Evolutionary conservation across 805 yeast genomes (phyloP), one percentile per base, ranked within the genome.

Genomic region (Kodamaea hsintzibuensis): DNA sequence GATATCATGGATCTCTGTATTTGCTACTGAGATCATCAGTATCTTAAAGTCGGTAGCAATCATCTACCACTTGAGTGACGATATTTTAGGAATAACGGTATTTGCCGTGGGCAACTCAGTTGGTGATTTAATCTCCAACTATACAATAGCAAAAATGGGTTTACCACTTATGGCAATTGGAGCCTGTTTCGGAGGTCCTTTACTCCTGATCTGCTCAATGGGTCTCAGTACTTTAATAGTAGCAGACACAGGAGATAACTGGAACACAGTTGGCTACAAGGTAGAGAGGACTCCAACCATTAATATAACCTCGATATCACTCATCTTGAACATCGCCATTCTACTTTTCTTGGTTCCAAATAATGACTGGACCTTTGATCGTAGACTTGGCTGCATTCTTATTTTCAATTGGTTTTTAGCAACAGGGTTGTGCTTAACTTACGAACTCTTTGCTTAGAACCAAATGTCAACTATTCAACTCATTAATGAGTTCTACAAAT

Each of bases 111-210:
- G 99, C 3, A 95, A 93, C 67, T 92, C 97, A 1, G 73, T 89
- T 6, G 98, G 98, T 5, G 99, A 93, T 64, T 73, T 92, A 47
- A 84, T 92, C 0, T 87, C 97, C 0, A 91, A 93, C 60, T 67
- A 87, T 37, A 87, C 96, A 0, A 82, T 93, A 22, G 91, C 96
- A 0, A 75, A 75, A 54, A 81, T 89, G 78, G 97, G 96, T 0
- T 85, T 83, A 71, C 89, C 96, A 0, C 78, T 88, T 46, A 88
- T 93, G 88, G 98, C 98, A 0, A 75, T 95, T n/a, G 89, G 95
- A 27, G 97, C 98, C 0, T 92, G 98, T 64, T 88, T 92, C 67
- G 98, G 98, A 0, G 91, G 97, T 0, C 98, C 98, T 0, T 70
- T 93, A 54, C 67, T 95, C 42, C 87, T 91, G 51, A 72, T 95